These are phyloP conservation scores for Vicia faba DNA, from an alignment of 306 rosid species.

Conservation along the genomic window DNA sequence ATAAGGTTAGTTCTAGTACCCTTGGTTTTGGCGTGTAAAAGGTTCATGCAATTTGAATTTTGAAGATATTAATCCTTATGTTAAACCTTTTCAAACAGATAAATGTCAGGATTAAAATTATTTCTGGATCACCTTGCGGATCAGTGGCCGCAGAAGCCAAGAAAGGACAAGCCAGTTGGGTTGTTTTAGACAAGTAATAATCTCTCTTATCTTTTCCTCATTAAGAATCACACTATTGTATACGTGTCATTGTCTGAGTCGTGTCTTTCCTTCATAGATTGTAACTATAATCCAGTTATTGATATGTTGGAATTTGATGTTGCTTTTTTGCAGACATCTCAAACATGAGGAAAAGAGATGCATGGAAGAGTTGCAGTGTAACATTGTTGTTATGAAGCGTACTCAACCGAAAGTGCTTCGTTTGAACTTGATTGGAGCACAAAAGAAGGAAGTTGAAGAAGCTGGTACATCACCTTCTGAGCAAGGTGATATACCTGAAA, in stretches of 20 bases:
- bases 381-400: slow-evolving; percentile 92
- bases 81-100: slow-evolving; percentile 53
- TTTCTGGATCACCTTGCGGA: slow-evolving; percentile 93
- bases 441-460: slow-evolving; percentile 60
- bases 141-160: slow-evolving; percentile 90
- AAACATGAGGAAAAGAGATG: slow-evolving; percentile 89
- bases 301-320: slow-evolving; percentile 28
- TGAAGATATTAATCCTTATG: slow-evolving; percentile 27
- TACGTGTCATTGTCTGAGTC: neutral
- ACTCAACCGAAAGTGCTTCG: slow-evolving; percentile 95
- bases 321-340: slow-evolving; percentile 65
- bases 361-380: slow-evolving; percentile 98
- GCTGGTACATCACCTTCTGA: slow-evolving; percentile 52
- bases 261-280: slow-evolving; percentile 6
- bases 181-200: slow-evolving; percentile 90
- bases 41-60: slow-evolving; percentile 31
- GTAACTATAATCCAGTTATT: slow-evolving; percentile 17
- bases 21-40: slow-evolving; percentile 5
- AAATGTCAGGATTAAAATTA: slow-evolving; percentile 88
- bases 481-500: slow-evolving; percentile 56
- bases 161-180: slow-evolving; percentile 90
- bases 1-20: slow-evolving; percentile 58
- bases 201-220: slow-evolving; percentile 31
- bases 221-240: slow-evolving; percentile 34
- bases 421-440: slow-evolving; percentile 78